These are phyloP conservation scores for Westerdykella aurantiaca DNA, from an alignment of 2,329 filamentous ascomycete species.

Conservation along the genomic window DNA sequence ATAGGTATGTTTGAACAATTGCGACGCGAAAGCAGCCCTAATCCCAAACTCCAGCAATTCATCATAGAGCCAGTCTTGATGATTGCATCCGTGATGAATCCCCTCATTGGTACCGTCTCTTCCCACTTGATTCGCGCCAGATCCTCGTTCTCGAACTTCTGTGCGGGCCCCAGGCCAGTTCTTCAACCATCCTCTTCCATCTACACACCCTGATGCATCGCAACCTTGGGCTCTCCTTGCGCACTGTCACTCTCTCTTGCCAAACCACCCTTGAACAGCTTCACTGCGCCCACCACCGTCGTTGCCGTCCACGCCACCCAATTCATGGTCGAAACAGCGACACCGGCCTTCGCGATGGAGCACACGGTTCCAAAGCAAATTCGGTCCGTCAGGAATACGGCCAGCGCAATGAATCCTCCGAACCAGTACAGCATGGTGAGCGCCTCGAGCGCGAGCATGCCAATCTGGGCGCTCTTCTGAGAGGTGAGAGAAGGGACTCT, in stretches of 20 bases:
- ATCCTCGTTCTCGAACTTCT: not conserved
- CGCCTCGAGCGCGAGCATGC: constrained; percentile 60
- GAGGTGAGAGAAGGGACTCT: constrained; percentile 51
- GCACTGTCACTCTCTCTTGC: constrained; percentile 1
- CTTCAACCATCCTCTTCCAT: not conserved
- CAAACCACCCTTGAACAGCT: constrained; percentile 26
- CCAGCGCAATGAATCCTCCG: constrained; percentile 72
- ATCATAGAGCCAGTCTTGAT: constrained; percentile 16
- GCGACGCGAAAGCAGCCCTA: too few species aligned
- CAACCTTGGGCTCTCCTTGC: constrained; percentile 23
- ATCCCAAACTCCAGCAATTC: not conserved
- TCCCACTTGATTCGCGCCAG: not conserved
- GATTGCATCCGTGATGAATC: constrained; percentile 1
- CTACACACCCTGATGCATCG: constrained; percentile 40
- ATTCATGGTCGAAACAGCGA: constrained; percentile 61
- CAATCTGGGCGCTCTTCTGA: constrained; percentile 50
- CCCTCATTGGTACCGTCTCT: not conserved
- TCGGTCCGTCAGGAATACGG: constrained; percentile 56
- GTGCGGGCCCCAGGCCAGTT: not conserved
- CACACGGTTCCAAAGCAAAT: constrained; percentile 54
- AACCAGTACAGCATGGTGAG: constrained; percentile 88
- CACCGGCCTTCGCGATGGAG: constrained; percentile 55
- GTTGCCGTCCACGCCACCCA: constrained; percentile 49
- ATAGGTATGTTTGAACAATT: too few species aligned
- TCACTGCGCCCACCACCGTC: constrained; percentile 12